phyloP scores from a whole-genome alignment of 805 yeast genomes.

The Cephaloascus fragrans region DNA sequence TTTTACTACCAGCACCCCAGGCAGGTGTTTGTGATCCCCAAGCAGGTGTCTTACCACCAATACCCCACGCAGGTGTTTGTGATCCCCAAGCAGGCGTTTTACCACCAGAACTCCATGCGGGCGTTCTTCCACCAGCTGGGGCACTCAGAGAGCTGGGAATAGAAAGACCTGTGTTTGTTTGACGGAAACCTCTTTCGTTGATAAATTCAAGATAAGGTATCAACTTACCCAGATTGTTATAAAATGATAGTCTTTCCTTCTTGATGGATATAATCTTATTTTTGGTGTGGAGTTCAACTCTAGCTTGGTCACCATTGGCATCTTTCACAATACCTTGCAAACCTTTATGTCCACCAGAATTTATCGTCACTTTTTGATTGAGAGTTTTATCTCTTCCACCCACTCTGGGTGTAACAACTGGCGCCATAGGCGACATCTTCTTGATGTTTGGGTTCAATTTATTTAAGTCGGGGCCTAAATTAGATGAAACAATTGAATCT shows the following conservation, averaged over 20 bases:
- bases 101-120: slow-evolving; percentile 27
- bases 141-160: slow-evolving; percentile 11
- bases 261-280: slow-evolving; percentile 80
- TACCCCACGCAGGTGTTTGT: slow-evolving; percentile 41
- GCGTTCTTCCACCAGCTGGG: slow-evolving; percentile 13
- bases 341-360: slow-evolving; percentile 92
- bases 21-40: slow-evolving; percentile 26
- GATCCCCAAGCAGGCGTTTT: slow-evolving; percentile 44
- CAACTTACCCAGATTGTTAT: slow-evolving; percentile 55
- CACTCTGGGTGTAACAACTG: slow-evolving; percentile 38
- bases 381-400: slow-evolving; percentile 77
- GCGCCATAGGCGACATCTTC: slow-evolving; percentile 47
- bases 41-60: slow-evolving; percentile 13
- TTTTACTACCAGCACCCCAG: slow-evolving; percentile 19
- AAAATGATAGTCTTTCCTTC: slow-evolving; percentile 67
- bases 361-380: slow-evolving; percentile 76
- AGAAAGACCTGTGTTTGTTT: slow-evolving; percentile 14
- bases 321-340: slow-evolving; percentile 89
- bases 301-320: slow-evolving; percentile 83
- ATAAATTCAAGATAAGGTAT: slow-evolving; percentile 74
- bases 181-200: slow-evolving; percentile 27
- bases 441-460: slow-evolving; percentile 79
- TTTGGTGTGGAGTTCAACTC: slow-evolving; percentile 90
- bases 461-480: slow-evolving; percentile 55
- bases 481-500: slow-evolving; percentile 52